Evolutionary conservation across 768 basidiomycete species (phyloP), one percentile per base, ranked within the genome.

Genomic region (Leccinum subtestaceum): DNA sequence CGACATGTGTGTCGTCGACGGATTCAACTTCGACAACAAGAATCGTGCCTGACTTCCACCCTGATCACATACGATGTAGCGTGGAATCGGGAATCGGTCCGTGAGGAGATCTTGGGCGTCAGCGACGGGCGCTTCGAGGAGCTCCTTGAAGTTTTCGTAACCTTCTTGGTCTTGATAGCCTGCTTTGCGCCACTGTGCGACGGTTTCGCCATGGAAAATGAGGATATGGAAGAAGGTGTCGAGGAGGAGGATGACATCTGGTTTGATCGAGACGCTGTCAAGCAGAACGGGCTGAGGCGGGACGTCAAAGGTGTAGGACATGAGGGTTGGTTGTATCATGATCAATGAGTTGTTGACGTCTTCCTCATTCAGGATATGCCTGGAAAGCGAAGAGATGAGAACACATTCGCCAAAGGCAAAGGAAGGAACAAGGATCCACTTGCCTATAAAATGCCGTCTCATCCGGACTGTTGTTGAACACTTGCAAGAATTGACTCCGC

Each of bases 211-310:
- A 71, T 99, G 97, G 89, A 97, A 98, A 74, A 99, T 98, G 67
- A 98, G 88, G 65, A 98, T 97, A 72, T 99, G 96, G 93, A 99
- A 98, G 84, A 96, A 99, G 2, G 96, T 98, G 70, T 99, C 97
- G 55, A 99, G 88, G 10, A 99, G 84, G 31, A 99, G 86, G 69
- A 99, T 88, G 61, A 95, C 93, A 68, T 98, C 97, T 47, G 91
- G 91, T 74, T 96, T 95, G 77, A 98, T 98, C 52, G 96, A 98
- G 48, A 99, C 88, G 54, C 93, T 95, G 78, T 99, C 97, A 32
- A 99, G 86, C 19, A 99, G 80, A 32, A 98, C 96, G 17, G 97
- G 97, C 66, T 95, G 92, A 13, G 97, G 88, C 10, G 86, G 83
- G 2, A 86, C 84, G 70, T 99, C 97, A 71, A 98, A 91, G 8